Conservation (phyloP, 2,329 filamentous ascomycete species). For the Grosmannia serpens region DNA sequence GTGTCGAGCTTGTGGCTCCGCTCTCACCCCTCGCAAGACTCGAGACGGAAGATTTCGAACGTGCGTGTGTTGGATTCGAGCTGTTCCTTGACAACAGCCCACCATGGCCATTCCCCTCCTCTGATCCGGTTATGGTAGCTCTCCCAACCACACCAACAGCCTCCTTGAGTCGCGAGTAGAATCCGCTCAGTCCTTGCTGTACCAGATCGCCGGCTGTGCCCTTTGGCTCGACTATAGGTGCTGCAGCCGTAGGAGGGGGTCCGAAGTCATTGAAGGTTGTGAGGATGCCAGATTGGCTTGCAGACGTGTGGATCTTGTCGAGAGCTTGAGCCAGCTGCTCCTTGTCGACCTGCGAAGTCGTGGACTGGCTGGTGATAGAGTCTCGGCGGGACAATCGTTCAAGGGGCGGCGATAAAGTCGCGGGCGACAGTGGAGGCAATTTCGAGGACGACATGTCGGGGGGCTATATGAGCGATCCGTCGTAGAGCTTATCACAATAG, state of each 20-base stretch:
- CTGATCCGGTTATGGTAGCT: conserved; percentile 15
- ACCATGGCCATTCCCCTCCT: conserved; percentile 33
- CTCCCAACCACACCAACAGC: conserved; percentile 61
- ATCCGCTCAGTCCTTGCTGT: conserved; percentile 75
- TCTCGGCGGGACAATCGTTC: conserved; percentile 24
- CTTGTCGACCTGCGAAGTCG: conserved; percentile 48
- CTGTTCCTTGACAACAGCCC: conserved; percentile 27
- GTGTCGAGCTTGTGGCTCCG: conserved; percentile 20
- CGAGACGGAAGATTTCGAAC: conserved; percentile 20
- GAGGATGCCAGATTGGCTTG: conserved; percentile 72
- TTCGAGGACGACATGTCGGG: conserved; percentile 4
- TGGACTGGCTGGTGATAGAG: conserved; percentile 32
- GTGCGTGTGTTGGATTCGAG: conserved; percentile 19
- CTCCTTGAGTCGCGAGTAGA: conserved; percentile 77
- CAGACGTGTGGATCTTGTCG: conserved; percentile 78
- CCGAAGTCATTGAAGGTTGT: conserved; percentile 94
- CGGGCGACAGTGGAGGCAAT: conserved; percentile 17
- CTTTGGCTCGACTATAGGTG: conserved; percentile 53
- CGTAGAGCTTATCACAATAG: background rate
- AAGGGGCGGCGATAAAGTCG: conserved; percentile 17
- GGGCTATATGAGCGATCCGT: background rate
- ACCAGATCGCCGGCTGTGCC: conserved; percentile 60
- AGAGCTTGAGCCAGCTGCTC: conserved; percentile 67
- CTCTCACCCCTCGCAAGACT: conserved; percentile 18
- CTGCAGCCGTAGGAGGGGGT: conserved; percentile 45